Conservation (phyloP, 2,329 filamentous ascomycete species). For the Stachybotrys chlorohalonatus region DNA sequence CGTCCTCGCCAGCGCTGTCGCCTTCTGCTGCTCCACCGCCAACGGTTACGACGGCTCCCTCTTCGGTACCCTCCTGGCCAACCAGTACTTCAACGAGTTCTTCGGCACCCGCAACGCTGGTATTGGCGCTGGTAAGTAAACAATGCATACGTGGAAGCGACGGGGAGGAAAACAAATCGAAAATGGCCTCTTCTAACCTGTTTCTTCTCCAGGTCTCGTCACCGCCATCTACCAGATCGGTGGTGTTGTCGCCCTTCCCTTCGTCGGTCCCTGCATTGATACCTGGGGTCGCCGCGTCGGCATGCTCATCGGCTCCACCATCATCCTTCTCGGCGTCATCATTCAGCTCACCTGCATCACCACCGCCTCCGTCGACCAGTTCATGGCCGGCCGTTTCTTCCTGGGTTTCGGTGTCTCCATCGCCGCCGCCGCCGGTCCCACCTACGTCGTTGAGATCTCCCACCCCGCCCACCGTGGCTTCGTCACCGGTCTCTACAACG, state of each 20-base stretch:
- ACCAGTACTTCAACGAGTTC: constrained; percentile 37
- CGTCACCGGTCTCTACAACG: constrained; percentile 47
- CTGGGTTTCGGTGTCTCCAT: constrained; percentile 48
- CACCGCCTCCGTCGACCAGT: constrained; percentile 23
- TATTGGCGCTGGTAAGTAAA: constrained; percentile 11
- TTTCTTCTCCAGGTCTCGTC: constrained; percentile 9
- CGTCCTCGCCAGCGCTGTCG: constrained; percentile 13
- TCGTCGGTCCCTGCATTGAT: constrained; percentile 38
- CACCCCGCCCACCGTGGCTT: constrained; percentile 36
- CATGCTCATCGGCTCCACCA: constrained; percentile 33
- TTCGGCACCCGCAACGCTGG: constrained; percentile 25
- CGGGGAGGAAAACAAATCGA: not conserved
- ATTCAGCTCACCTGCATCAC: constrained; percentile 31
- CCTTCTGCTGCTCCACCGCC: constrained; percentile 18
- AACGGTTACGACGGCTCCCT: constrained; percentile 39
- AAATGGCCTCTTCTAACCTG: not conserved
- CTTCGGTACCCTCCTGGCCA: constrained; percentile 33
- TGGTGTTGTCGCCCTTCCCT: constrained; percentile 36
- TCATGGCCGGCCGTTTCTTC: constrained; percentile 48
- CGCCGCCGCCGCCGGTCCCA: constrained; percentile 34
- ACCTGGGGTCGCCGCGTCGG: constrained; percentile 36
- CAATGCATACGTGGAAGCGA: not conserved
- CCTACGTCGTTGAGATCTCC: constrained; percentile 37
- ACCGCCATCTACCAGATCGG: constrained; percentile 40
- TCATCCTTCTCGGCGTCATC: constrained; percentile 34